Base-by-base conservation (phyloP, 495 filamentous ascomycete genomes). In the Lasiosphaeria ovina region DNA sequence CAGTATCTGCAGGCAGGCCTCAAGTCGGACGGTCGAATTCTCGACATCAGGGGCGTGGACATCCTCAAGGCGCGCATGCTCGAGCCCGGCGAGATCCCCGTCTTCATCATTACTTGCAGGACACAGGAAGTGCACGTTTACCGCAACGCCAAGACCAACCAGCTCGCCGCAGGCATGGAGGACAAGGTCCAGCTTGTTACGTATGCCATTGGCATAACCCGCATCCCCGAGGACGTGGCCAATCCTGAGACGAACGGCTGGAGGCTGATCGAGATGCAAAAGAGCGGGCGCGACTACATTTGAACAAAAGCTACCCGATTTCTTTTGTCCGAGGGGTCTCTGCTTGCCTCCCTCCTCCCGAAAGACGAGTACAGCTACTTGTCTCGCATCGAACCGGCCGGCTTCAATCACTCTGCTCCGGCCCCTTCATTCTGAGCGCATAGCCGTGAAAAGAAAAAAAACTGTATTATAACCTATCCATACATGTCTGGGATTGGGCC, bases 91-190 rank as follows among this genome's bases (percentile, higher is more conserved):
- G 94, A 97, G 57, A 90, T 98, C 45, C 94, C 94, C 0, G 93
- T 98, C 14, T 98, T 98, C 69, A 95, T 98, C 67, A 86, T 98
- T 58, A 95, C 91, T 48, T 96, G 92, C 74, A 83, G 92, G 40
- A 96, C 94, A n/a, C 94, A 98, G 71, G 94, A 98, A 71, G 92
- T 98, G 7, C 94, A 98, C 71, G 93, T 97, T 14, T 98, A 96
- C 78, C 83, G 88, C 45, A 95, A 98, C 64, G 83, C 86, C 42
- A 98, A 98, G 81, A 89, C 90, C 0, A 84, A 84, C 58, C 81
- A 97, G 66, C 84, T 98, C 45, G 92, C 92, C 17, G 94, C 94
- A n/a, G 94, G 94, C 35, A 97, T 97, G 91, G 95, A 98, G 73
- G 94, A 98, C 75, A 93, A 90, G 76, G 94, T 98, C 35, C 93